Evolutionary conservation across 768 basidiomycete genomes (phyloP).

Genomic region (Mycena floridula): DNA sequence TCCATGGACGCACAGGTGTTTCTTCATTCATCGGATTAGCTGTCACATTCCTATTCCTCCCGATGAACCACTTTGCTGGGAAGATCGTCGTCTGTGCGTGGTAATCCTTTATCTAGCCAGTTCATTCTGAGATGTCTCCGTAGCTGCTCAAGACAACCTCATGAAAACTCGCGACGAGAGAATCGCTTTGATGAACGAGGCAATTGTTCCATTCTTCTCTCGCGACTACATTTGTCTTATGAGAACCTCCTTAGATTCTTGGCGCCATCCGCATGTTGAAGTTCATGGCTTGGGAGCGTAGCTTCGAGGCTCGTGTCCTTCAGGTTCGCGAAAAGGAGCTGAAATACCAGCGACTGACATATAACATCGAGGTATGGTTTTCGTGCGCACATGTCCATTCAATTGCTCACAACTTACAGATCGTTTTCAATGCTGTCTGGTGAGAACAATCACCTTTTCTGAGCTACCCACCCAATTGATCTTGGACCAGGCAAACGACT

Average conservation of each 20-base stretch:
- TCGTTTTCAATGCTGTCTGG: not conserved
- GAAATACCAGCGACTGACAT: slow-evolving; percentile 80
- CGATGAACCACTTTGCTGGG: slow-evolving; percentile 80
- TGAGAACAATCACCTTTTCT: not conserved
- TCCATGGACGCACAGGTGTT: slow-evolving; percentile 33
- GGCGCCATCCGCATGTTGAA: slow-evolving; percentile 92
- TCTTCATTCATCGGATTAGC: slow-evolving; percentile 77
- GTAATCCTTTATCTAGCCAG: not conserved
- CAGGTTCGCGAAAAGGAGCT: slow-evolving; percentile 77
- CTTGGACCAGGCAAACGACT: slow-evolving; percentile 37
- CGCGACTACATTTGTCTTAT: not conserved
- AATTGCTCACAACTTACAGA: not conserved
- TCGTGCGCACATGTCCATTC: slow-evolving; percentile 1
- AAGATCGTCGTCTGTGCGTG: slow-evolving; percentile 56
- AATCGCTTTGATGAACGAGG: slow-evolving; percentile 84
- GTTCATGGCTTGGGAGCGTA: slow-evolving; percentile 95
- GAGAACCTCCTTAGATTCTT: slow-evolving; percentile 46
- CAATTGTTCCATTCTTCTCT: slow-evolving; percentile 10
- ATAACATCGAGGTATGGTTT: slow-evolving; percentile 64
- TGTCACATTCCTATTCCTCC: slow-evolving; percentile 64
- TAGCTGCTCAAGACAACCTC: slow-evolving; percentile 71
- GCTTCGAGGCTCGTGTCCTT: slow-evolving; percentile 71
- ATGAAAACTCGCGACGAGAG: slow-evolving; percentile 93
- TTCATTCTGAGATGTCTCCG: not conserved
- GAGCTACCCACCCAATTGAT: slow-evolving; percentile 28